These are phyloP conservation scores for Chaetomium cochliodes DNA, from an alignment of 495 filamentous ascomycete species.

Conservation along the genomic window DNA sequence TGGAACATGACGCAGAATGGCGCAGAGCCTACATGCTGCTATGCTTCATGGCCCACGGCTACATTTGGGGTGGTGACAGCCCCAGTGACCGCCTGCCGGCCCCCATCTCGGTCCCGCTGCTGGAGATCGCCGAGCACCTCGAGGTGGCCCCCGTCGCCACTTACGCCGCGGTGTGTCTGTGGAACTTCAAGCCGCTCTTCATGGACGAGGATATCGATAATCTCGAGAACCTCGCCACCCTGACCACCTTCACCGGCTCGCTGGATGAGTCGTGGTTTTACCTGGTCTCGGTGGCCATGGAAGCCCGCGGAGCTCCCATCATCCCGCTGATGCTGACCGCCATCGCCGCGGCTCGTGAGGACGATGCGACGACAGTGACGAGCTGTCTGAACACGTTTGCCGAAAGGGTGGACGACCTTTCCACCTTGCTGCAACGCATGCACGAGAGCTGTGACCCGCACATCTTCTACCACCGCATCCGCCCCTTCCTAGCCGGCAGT, in stretches of 20 bases:
- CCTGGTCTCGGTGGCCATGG: slow-evolving; percentile 89
- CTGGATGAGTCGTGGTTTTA: slow-evolving; percentile 99
- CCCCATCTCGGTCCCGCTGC: slow-evolving; percentile 77
- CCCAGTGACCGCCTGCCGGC: slow-evolving; percentile 82
- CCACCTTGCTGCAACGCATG: slow-evolving; percentile 71
- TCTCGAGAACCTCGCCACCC: slow-evolving; percentile 77
- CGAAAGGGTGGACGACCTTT: slow-evolving; percentile 82
- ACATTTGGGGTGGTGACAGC: slow-evolving; percentile 88
- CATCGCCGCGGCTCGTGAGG: slow-evolving; percentile 72
- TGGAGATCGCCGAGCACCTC: slow-evolving; percentile 72
- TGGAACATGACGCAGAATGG: slow-evolving; percentile 85
- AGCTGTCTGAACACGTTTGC: slow-evolving; percentile 74
- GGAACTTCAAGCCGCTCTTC: slow-evolving; percentile 95
- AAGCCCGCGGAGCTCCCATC: slow-evolving; percentile 86
- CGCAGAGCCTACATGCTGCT: slow-evolving; percentile 81
- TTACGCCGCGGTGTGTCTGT: slow-evolving; percentile 85
- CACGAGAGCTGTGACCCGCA: slow-evolving; percentile 90
- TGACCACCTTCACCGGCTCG: slow-evolving; percentile 91
- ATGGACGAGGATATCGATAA: slow-evolving; percentile 73
- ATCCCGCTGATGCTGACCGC: slow-evolving; percentile 85
- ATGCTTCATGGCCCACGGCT: slow-evolving; percentile 78
- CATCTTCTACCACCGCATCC: slow-evolving; percentile 89
- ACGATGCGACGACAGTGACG: slow-evolving; percentile 68
- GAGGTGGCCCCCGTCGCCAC: slow-evolving; percentile 93
- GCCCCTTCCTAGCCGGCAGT: slow-evolving; percentile 90